Evolutionary conservation across 202 grass and related monocot genomes (phyloP), one percentile per base, ranked within the genome.

Genomic region (Schoenoplectus tabernaemontani): DNA sequence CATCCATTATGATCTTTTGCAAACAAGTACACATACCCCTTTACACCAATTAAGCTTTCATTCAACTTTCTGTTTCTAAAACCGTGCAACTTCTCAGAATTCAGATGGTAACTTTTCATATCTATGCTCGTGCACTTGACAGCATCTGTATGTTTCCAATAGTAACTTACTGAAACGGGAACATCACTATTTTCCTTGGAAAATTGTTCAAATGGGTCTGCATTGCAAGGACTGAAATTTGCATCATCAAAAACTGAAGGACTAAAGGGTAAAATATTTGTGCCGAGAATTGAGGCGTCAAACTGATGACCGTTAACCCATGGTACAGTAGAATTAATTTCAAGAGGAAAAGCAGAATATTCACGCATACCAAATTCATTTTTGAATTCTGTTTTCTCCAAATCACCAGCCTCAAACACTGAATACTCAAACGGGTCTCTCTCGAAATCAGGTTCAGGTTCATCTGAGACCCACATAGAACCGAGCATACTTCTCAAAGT

Each of bases 1-100:
- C 92, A 99, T 2, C 96, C 92, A 61, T 95, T 82, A 82, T 92
- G 90, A 78, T 99, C 96, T 63, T 79, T 93, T 6, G 96, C 91
- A 2, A 91, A 75, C 69, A 88, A 79, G 79, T 82, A 88, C 71
- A 89, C 88, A 76, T 84, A 77, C 48, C 70, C 82, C 82, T 78
- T 78, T 57, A 64, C 63, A 44, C 34, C 23, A 68, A 83, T 66
- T 68, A 83, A 44, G 57, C 64, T 85, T 71, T 82, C 83, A 64
- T 66, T 48, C 63, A 76, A 47, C 16, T 72, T 69, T 13, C 39
- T 56, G 7, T 30, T 68, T 19, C 24, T 82, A 42, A 58, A 56
- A 57, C 47, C 0, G 1, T 28, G 43, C 3, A 76, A 43, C 17
- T 42, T 82, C 17, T 65, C 78, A 57, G 64, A 70, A 39, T 80